Evolutionary conservation across 345 rosid species (phyloP), one percentile per base, ranked within the genome.

Genomic region (Hibiscus syriacus): DNA sequence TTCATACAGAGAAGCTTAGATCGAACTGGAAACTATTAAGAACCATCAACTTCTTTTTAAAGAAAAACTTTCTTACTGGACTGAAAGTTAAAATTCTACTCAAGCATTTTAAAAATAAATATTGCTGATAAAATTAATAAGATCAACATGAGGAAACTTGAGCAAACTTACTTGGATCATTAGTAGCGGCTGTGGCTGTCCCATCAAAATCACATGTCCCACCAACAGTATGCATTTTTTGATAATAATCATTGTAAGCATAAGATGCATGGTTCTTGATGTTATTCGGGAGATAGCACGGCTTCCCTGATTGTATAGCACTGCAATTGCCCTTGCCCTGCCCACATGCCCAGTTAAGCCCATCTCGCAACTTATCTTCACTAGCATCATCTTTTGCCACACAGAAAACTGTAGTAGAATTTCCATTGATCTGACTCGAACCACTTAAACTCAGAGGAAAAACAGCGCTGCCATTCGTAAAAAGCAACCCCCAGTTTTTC

Each of bases 281-380:
- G 49, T 70, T 77, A 68, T 91, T 69, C 0, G 99, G 99, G 0
- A 32, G 46, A 81, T 68, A 91, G 69, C 99, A 94, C 0, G 87
- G 73, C 63, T 68, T 72, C 50, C 99, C 99, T 22, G 76, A 67
- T 70, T 89, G 99, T 66, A 92, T 83, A 26, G 89, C 79, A 0
- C 72, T 25, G 55, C 99, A 94, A 60, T 83, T 87, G 65, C 97
- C 99, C 67, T 77, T 84, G 50, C 99, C 96, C 78, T 77, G 89
- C 39, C 99, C 98, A 73, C 98, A 94, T 46, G 99, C 98, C 98
- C 98, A 94, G 73, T 89, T 82, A 68, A 94, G 75, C 72, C 96
- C 99, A 0, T 66, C 77, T 61, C 79, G 78, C 81, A 94, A 75
- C 83, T 88, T 89, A 74, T 70, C 83, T 2, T 86, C 32, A 49